Evolutionary conservation across 2,329 filamentous ascomycete species (phyloP), one percentile per base, ranked within the genome.

Genomic region (Cladorrhinum sp.): DNA sequence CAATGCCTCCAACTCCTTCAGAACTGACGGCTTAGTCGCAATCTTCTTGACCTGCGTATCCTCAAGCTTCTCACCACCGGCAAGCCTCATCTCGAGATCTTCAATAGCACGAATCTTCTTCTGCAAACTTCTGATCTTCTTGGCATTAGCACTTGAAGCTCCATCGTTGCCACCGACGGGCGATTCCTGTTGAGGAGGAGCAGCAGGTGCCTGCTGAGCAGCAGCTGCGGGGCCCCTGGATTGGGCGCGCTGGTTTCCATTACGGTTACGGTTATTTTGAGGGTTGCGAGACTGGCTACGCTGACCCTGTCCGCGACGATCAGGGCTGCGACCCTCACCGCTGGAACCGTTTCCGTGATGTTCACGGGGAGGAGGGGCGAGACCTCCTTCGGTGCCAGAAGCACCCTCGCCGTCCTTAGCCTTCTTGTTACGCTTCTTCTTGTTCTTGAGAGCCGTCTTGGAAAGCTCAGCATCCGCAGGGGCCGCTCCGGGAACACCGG

Each of bases 31-130:
- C 79, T 98, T 96, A 22, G 92, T 98, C 59, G 86, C 85, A 69
- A 99, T 99, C 84, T 99, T 99, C 83, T 96, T 96, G 76, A 99
- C 87, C 79, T 99, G 95, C 29, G 95, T 99, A 72, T 97, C 93
- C 78, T 99, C 95, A 62, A 99, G 79, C 82, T 97, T 98, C 82
- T 99, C 95, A 4, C 93, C 93, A 32, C 89, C 88, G 2, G 93
- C 95, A 67, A 93, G 87, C 59, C 95, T 87, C 93, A 98, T 97
- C 81, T 98, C 96, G 63, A 99, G 79, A 74, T 99, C 95, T 73
- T 99, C 95, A 72, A 99, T 99, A 10, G 95, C 95, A 20, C 95
- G 87, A 64, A 99, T 90, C 84, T 99, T 99, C 85, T 99, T 99
- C 74, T 96, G 83, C 64, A 99, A 82, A 62, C 91, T 91, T 59